These are phyloP conservation scores for Ustilago xerochloae DNA, from an alignment of 1,284 basidiomycete genomes.

Conservation along the genomic window DNA sequence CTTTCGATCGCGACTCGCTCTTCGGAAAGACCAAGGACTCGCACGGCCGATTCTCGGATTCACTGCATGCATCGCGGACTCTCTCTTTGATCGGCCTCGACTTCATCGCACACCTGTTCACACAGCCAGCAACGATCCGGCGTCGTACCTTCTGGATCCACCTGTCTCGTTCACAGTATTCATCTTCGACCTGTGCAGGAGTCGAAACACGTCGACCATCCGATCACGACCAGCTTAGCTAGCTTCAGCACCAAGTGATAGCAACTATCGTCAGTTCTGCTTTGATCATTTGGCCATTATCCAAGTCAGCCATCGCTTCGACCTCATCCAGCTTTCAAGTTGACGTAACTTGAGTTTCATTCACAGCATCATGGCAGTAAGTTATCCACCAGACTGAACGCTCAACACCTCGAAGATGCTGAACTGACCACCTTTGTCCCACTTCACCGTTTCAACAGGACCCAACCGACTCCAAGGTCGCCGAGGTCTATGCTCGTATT, in stretches of 20 bases:
- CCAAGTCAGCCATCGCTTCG: not conserved
- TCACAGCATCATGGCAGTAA: slow-evolving; percentile 40
- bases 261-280: too few species aligned
- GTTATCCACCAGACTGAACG: not conserved
- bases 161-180: too few species aligned
- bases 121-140: too few species aligned
- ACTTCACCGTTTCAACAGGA: slow-evolving; percentile 24
- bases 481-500: slow-evolving; percentile 88
- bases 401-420: not conserved
- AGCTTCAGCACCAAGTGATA: too few species aligned
- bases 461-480: slow-evolving; percentile 82
- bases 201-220: too few species aligned
- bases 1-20: not conserved
- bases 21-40: not conserved
- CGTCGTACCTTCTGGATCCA: too few species aligned
- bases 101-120: too few species aligned
- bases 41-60: not conserved
- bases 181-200: too few species aligned
- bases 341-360: not conserved
- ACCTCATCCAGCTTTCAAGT: not conserved
- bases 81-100: not conserved
- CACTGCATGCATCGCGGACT: not conserved
- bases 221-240: too few species aligned
- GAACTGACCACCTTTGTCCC: not conserved
- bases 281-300: not conserved